Base-by-base conservation (phyloP, 768 basidiomycete species). In the Leccinum barrowsii region DNA sequence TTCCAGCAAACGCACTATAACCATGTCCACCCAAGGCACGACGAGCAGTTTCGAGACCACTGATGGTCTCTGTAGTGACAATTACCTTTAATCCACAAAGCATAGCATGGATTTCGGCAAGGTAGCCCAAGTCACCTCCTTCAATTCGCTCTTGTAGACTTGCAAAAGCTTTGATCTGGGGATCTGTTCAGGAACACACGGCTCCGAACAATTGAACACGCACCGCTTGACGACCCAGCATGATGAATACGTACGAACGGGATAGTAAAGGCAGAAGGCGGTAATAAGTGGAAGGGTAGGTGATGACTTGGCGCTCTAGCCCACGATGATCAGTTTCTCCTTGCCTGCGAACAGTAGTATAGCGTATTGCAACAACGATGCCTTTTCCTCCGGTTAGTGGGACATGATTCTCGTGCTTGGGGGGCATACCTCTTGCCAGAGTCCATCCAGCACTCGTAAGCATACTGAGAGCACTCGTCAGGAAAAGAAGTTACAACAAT, bases 21-120 rank as follows among this genome's bases (percentile, higher is more conserved):
- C 90, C 89, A 69, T 92, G 89, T 4, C 89, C 89, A 52, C 89
- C 90, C 80, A 90, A 82, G 0, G 86, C 80, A 15, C 87, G 80
- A 7, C 88, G 80, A 3, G 86, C 85, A 6, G 76, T 79, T 69
- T 90, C 89, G 12, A 89, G 65, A 61, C 86, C 86, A 34, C 78
- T 77, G 2, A 84, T 78, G 5, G 77, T 74, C n/a, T 76, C 68
- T 0, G 79, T 77, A 1, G 82, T 79, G 4, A 80, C 82, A 30
- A 87, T 76, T 4, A 82, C 77, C 68, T 92, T 92, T 22, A 91
- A 75, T 0, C 85, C 87, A 64, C 84, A 85, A 10, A 87, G 83
- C 10, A 80, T 82, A 0, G 86, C 84, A 63, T 92, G 90, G 67
- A 88, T 79, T 60, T 90, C 89, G 0, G 84, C 80, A n/a, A 92